Evolutionary conservation across 495 filamentous ascomycete species (phyloP), one percentile per base, ranked within the genome.

Genomic region (Articulospora tetracladia): DNA sequence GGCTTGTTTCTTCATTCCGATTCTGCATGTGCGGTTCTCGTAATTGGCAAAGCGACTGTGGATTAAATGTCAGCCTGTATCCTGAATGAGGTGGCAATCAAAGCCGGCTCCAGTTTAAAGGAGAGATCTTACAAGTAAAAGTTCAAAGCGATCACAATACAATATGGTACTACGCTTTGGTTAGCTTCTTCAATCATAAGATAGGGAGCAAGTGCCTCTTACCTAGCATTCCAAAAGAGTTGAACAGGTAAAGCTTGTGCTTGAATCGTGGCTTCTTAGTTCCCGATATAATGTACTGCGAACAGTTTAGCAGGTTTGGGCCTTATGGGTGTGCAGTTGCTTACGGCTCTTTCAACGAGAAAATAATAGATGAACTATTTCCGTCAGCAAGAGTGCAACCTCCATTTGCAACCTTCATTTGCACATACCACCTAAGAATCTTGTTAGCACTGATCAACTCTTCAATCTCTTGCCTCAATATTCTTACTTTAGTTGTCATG

Each of bases 211-310:
- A 23, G 25, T 46, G 27, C 30, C 10, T 48, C 72, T 56, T 57
- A 80, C 79, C 68, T 3, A 81, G 70, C 74, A 82, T 77, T 30
- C 77, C 80, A 36, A 82, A 77, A 7, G 74, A 72, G 63, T 82
- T 83, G 66, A 80, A 78, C 2, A 81, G 58, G 53, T 79, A 83
- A 0, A 81, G 62, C 57, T 70, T 77, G 39, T 78, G 77, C n/a
- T 73, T 73, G 44, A 80, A 13, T 30, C 79, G 73, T 20, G 66
- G 66, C 59, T 72, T 72, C 36, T 69, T 60, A 41, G 72, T 72
- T 34, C 69, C 70, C 22, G 76, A 73, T 20, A 82, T 76, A 26
- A 80, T 77, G 60, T 77, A 76, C 79, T 83, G 32, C 1, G 15
- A 19, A 1, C 6, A 23, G n/a, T 19, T 1, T 2, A 15, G 25